Base-by-base conservation (phyloP, 805 yeast species). In the Spathaspora sp. region DNA sequence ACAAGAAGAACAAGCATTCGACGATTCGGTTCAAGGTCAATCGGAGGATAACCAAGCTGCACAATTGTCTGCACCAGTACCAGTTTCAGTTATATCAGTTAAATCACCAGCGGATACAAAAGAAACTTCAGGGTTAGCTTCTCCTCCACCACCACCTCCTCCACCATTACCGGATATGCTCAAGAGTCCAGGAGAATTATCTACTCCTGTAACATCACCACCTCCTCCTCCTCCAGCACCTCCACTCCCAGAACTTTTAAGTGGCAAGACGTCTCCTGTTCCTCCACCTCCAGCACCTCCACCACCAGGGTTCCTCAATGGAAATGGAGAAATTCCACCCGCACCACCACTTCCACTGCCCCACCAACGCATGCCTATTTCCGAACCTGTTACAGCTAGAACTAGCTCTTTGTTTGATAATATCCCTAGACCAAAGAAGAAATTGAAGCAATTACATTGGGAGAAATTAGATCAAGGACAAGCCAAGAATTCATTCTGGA, bases 391-490 rank as follows among this genome's bases (percentile, higher is more conserved):
- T n/a, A 16, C 40, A n/a, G 7, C 40, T 3, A 14, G 16, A 12
- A 3, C 16, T 3, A 52, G 48, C 5, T 7, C 59, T 7, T 31
- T 26, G n/a, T 65, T 66, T 40, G 85, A 80, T 42, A 70, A 70
- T 47, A 77, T 78, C 54, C 88, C 87, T 26, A 69, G 82, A 56
- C 82, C 85, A 17, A 76, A 76, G 64, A 76, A 74, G 54, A 84
- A 82, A 65, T 68, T 87, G 69, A 87, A 86, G 61, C 96, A 87
- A 60, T 79, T 87, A 55, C 96, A 87, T 59, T 87, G 94, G 96
- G 94, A 87, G 55, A 86, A 82, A 60, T 70, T 87, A 45, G 87
- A 84, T 12, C 66, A 73, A 47, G 58, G 61, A 16, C 57, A 57
- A 28, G 71, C 84, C 14, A 70, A 75, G 16, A 74, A 79, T 42